Conservation (phyloP, 495 filamentous ascomycete genomes). For the Xanthoparmelia taractica region DNA sequence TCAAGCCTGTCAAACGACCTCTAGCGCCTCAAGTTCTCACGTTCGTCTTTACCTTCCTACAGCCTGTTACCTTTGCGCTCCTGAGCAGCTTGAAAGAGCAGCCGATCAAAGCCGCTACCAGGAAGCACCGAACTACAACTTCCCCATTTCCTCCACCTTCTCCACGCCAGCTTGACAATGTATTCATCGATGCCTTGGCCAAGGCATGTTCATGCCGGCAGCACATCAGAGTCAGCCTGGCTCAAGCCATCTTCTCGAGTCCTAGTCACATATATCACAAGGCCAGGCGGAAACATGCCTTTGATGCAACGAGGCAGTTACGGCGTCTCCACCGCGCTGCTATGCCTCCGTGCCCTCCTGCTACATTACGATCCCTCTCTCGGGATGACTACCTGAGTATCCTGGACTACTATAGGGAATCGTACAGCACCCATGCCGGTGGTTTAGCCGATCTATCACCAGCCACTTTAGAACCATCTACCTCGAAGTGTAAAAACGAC, state of each 20-base stretch:
- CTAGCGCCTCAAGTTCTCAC: conserved; percentile 36
- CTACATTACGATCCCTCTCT: conserved; percentile 7
- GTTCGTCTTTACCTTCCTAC: conserved; percentile 33
- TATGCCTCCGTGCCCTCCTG: conserved; percentile 1
- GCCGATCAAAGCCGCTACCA: conserved; percentile 23
- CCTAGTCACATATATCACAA: conserved; percentile 16
- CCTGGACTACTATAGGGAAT: conserved; percentile 25
- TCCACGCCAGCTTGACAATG: conserved; percentile 38
- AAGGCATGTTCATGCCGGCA: conserved; percentile 54
- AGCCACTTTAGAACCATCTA: background rate
- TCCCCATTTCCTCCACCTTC: conserved; percentile 32
- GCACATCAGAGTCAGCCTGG: conserved; percentile 36
- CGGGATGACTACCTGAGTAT: conserved; percentile 25
- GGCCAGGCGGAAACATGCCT: conserved; percentile 14
- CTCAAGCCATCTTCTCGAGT: background rate
- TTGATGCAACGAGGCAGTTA: conserved; percentile 6
- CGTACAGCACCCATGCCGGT: conserved; percentile 11
- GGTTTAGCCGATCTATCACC: background rate
- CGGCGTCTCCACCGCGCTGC: conserved; percentile 10
- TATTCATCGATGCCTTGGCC: conserved; percentile 60
- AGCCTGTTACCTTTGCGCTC: conserved; percentile 15
- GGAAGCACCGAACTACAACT: conserved; percentile 33
- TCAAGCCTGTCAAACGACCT: conserved; percentile 41
- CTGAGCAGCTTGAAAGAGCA: conserved; percentile 15
- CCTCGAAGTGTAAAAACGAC: background rate